These are phyloP conservation scores for Symbiodinium natans DNA, from an alignment of 73 alveolate genomes.

Conservation along the genomic window DNA sequence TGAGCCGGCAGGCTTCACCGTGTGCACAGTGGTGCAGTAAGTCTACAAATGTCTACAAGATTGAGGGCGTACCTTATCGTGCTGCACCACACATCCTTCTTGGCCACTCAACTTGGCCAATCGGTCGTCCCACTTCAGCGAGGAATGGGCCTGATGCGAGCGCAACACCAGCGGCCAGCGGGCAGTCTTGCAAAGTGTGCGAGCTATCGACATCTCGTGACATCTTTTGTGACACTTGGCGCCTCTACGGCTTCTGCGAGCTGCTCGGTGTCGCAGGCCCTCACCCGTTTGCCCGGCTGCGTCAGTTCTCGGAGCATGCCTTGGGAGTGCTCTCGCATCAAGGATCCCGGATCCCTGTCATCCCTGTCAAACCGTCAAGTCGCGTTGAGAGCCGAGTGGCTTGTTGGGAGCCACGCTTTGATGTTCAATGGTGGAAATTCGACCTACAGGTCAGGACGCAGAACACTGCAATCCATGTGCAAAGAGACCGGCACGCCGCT, in stretches of 20 bases:
- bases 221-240: too few relatives aligned
- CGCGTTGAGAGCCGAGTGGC: not conserved
- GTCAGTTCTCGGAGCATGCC: conserved; percentile 83
- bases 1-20: not conserved
- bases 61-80: too few relatives aligned
- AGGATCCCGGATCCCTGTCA: not conserved
- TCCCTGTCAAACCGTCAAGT: not conserved
- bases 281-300: conserved; percentile 78
- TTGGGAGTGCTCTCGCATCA: not conserved
- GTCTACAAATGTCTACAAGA: too few relatives aligned
- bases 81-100: conserved; percentile 86
- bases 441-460: too few relatives aligned
- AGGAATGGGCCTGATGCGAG: conserved; percentile 56
- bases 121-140: conserved; percentile 92
- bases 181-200: too few relatives aligned
- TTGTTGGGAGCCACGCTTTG: conserved; percentile 91
- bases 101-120: conserved; percentile 91
- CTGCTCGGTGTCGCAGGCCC: conserved; percentile 79
- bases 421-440: conserved; percentile 86
- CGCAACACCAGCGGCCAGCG: too few relatives aligned
- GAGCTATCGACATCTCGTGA: too few relatives aligned
- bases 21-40: not conserved
- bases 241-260: conserved; percentile 89
- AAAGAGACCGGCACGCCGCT: too few relatives aligned
- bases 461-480: too few relatives aligned